A percentile compares a stretch with the other conserved stretches of the same genome.
Evolutionary conservation across 208 protist species (phyloP).

Genomic region (Phytomonas francai): DNA sequence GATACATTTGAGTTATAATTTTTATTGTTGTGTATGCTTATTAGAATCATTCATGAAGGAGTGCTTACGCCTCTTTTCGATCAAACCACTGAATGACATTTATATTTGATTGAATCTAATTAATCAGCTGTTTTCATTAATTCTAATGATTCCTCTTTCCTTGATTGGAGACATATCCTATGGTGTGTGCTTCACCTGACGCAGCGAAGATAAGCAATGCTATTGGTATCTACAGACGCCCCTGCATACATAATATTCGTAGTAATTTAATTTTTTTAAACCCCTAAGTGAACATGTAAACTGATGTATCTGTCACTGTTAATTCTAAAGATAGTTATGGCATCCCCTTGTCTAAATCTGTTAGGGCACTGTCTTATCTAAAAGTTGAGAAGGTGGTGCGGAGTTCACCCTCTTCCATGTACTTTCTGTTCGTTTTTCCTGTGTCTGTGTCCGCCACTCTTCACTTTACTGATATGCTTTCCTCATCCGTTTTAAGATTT

Average conservation of each 20-base stretch:
- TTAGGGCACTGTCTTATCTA: background rate
- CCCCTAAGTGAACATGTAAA: background rate
- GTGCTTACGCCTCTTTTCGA: background rate
- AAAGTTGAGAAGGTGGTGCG: too few species aligned
- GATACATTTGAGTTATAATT: background rate
- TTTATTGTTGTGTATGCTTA: constrained; percentile 1
- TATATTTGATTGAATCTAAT: constrained; percentile 2
- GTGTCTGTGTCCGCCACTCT: too few species aligned
- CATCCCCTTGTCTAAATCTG: background rate
- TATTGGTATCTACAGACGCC: background rate
- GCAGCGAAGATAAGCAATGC: constrained; percentile 1
- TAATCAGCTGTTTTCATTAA: constrained; percentile 1
- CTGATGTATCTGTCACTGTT: background rate
- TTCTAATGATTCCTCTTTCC: constrained; percentile 1
- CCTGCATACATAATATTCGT: background rate
- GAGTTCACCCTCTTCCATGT: too few species aligned
- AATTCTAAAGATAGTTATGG: background rate
- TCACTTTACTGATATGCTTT: too few species aligned
- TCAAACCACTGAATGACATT: background rate
- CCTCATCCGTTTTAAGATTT: too few species aligned
- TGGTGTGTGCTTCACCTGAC: background rate
- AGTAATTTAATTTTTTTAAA: background rate
- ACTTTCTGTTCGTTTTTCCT: too few species aligned
- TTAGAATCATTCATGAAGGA: background rate
- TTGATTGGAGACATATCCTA: background rate